A percentile compares a stretch with the other conserved stretches of the same genome.
Evolutionary conservation across 176 grass and related monocot genomes (phyloP).

Genomic region (Ananas comosus): DNA sequence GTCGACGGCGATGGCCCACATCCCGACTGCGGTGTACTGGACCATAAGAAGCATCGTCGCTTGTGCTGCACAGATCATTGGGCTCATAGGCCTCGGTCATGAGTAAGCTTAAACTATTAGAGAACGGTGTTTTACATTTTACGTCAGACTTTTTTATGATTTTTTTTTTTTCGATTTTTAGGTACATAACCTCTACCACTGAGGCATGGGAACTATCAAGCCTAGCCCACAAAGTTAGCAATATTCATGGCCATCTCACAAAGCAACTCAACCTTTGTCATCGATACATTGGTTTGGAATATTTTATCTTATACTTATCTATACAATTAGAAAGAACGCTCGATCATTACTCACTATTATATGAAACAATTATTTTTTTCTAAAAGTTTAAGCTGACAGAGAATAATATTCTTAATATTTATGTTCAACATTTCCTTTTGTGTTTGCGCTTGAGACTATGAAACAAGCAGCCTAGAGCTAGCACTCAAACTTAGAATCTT

Average conservation of each 20-base stretch:
- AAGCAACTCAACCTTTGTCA: slow-evolving; percentile 27
- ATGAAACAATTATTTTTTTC: too few species aligned
- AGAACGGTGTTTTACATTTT: not conserved
- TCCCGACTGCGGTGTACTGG: slow-evolving; percentile 45
- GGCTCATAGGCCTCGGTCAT: slow-evolving; percentile 27
- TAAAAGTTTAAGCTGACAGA: too few species aligned
- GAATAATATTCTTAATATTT: too few species aligned
- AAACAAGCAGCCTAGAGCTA: too few species aligned
- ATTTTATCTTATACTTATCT: too few species aligned
- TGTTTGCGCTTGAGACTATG: too few species aligned
- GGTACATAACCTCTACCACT: slow-evolving; percentile 32
- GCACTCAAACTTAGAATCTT: not conserved
- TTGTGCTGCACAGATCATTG: slow-evolving; percentile 32
- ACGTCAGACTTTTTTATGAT: not conserved
- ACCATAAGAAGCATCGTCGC: slow-evolving; percentile 31
- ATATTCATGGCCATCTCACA: slow-evolving; percentile 30
- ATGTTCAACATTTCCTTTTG: too few species aligned
- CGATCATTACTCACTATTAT: not conserved
- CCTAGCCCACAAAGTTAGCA: slow-evolving; percentile 39
- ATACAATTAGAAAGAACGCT: too few species aligned
- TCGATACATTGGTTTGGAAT: slow-evolving; percentile 24
- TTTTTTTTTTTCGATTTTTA: slow-evolving; percentile 3
- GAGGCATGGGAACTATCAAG: slow-evolving; percentile 46
- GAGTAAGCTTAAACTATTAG: slow-evolving; percentile 17
- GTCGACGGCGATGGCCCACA: slow-evolving; percentile 16